Conservation (phyloP, 352 stramenopile genomes). For the Elongisporangium senticosum region DNA sequence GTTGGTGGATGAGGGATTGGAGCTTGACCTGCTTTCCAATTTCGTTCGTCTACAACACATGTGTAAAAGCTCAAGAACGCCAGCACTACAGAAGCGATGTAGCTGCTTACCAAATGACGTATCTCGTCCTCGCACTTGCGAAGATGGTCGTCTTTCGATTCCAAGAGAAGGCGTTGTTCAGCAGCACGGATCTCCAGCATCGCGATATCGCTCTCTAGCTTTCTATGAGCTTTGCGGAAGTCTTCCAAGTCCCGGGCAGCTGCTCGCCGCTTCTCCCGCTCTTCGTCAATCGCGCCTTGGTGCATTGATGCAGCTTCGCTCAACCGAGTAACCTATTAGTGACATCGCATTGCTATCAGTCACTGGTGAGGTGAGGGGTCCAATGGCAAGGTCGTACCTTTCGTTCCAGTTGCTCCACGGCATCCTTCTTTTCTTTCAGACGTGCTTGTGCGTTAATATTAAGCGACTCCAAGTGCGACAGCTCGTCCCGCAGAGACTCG, state of each 20-base stretch:
- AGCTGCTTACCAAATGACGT: conserved; percentile 48
- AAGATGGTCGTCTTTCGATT: conserved; percentile 60
- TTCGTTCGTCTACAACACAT: conserved; percentile 48
- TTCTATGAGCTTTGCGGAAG: conserved; percentile 54
- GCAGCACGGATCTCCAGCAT: conserved; percentile 56
- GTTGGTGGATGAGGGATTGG: conserved; percentile 76
- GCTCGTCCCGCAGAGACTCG: conserved; percentile 39
- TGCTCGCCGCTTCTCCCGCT: conserved; percentile 45
- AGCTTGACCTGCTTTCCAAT: conserved; percentile 77
- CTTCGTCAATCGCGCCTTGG: conserved; percentile 53
- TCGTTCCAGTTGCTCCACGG: conserved; percentile 50
- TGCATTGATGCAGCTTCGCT: conserved; percentile 37
- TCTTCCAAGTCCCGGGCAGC: conserved; percentile 54
- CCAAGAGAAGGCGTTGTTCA: conserved; percentile 47
- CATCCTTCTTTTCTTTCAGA: conserved; percentile 60
- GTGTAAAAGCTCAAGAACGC: neutral
- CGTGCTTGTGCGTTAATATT: conserved; percentile 52
- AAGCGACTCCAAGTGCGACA: conserved; percentile 47
- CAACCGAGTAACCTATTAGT: conserved; percentile 42
- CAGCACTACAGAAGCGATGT: neutral
- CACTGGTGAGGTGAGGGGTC: neutral
- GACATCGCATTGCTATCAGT: neutral
- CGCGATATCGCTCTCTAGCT: conserved; percentile 58
- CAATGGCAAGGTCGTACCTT: conserved; percentile 30
- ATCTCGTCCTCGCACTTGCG: conserved; percentile 69